Percentiles rank a stretch among this genome's conserved stretches.
Evolutionary conservation across 2,329 filamentous ascomycete species (phyloP).

Genomic region (Aotearoamyces nothofagi): DNA sequence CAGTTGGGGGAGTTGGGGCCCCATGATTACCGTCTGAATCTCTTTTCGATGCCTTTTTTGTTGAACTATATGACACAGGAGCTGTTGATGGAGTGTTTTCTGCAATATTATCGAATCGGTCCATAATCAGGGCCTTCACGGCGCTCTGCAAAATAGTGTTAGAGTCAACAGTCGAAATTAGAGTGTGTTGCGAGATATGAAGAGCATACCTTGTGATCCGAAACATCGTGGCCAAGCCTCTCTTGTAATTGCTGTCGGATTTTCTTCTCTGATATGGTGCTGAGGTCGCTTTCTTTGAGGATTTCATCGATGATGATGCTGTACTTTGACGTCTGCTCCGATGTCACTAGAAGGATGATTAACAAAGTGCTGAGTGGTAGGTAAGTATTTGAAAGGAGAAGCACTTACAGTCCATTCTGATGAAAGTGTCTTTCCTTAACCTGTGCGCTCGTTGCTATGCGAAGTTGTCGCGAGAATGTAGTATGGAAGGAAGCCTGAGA

Average conservation of each 20-base stretch:
- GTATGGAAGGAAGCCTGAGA: no score
- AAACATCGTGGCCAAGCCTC: slow-evolving; percentile 19
- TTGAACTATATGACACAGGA: background rate
- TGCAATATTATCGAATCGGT: slow-evolving; percentile 36
- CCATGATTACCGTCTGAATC: slow-evolving; percentile 21
- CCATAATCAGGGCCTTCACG: slow-evolving; percentile 36
- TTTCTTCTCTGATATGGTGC: slow-evolving; percentile 22
- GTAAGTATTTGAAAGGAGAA: slow-evolving; percentile 1
- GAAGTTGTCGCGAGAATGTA: no score
- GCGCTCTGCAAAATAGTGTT: slow-evolving; percentile 22
- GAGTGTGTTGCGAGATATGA: no score
- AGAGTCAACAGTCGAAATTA: no score
- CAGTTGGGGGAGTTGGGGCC: no score
- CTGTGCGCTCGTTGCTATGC: no score
- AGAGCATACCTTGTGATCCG: slow-evolving; percentile 22
- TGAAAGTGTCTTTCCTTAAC: no score
- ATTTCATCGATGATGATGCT: slow-evolving; percentile 24
- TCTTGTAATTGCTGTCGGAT: slow-evolving; percentile 20
- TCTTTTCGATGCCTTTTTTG: slow-evolving; percentile 3
- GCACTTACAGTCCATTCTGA: slow-evolving; percentile 1
- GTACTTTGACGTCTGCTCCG: slow-evolving; percentile 17
- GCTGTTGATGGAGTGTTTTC: slow-evolving; percentile 4
- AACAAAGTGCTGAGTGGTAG: slow-evolving; percentile 2
- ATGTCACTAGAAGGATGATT: slow-evolving; percentile 11
- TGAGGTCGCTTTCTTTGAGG: slow-evolving; percentile 19